Base-by-base conservation (phyloP, 306 rosid genomes). In the Vigna mungo region DNA sequence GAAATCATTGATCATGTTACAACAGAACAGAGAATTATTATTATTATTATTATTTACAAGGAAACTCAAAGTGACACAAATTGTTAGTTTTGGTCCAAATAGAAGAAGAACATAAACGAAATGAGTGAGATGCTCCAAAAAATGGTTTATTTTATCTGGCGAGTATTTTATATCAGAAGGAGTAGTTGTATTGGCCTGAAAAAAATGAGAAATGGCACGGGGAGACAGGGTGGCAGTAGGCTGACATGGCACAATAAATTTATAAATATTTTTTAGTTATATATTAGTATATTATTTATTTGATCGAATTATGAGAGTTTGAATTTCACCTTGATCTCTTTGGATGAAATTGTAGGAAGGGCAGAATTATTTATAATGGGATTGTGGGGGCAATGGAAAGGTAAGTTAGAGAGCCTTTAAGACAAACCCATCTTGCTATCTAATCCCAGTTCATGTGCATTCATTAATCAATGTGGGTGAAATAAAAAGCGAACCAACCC, bases 401-500 rank as follows among this genome's bases (percentile, higher is more conserved):
- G 72, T 75, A 72, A 79, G 87, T 82, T 82, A 66, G 88, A 83
- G 70, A 71, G 85, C 30, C 88, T 89, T 91, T 78, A 85, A 80
- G 94, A 84, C 88, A 89, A 82, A 74, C 91, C 95, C 89, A 86
- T 83, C 87, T 87, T 88, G 86, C 93, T 30, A 81, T 76, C 90
- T 78, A 88, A 83, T 88, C 88, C 84, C 68, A 74, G 81, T 88
- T 88, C 92, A 88, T 89, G 90, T 89, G 91, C 92, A 49, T 87
- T 87, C 96, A 90, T 90, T 87, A 74, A 91, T 76, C 82, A 73
- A 66, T 73, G 62, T 73, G 71, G 76, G 51, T 56, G 75, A 71
- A 77, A 82, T 77, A 13, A 71, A 77, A 81, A 77, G 46, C 68
- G 82, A 86, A 66, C 83, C 78, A 77, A 81, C 79, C 84, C 49